Conservation (phyloP, 2,329 filamentous ascomycete species). For the Fusarium udum region DNA sequence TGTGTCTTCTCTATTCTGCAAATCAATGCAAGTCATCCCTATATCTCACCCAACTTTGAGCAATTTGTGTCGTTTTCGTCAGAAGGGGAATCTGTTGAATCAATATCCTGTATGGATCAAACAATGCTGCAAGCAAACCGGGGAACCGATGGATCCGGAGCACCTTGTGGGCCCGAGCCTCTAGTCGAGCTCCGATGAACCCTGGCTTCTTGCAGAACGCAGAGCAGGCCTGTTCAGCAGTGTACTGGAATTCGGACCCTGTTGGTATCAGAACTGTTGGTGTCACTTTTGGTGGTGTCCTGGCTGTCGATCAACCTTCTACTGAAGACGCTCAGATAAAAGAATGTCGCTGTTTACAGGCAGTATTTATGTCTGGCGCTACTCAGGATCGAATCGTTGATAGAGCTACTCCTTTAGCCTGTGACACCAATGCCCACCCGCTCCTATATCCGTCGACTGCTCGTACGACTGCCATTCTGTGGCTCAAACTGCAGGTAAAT, state of each 20-base stretch:
- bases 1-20: background rate
- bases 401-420: slow-evolving; percentile 23
- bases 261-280: slow-evolving; percentile 10
- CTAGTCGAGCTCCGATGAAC: slow-evolving; percentile 27
- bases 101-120: slow-evolving; percentile 21
- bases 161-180: slow-evolving; percentile 33
- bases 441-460: slow-evolving; percentile 29
- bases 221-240: background rate
- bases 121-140: slow-evolving; percentile 33
- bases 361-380: background rate
- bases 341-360: background rate
- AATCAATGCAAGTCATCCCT: background rate
- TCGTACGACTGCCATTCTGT: slow-evolving; percentile 36
- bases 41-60: background rate
- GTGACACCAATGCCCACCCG: slow-evolving; percentile 14
- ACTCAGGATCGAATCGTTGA: slow-evolving; percentile 7
- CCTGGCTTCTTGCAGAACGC: slow-evolving; percentile 6
- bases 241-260: slow-evolving; percentile 22
- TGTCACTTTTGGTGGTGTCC: slow-evolving; percentile 17
- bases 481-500: slow-evolving; percentile 29
- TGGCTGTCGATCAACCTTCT: slow-evolving; percentile 25
- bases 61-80: background rate
- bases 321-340: slow-evolving; percentile 1
- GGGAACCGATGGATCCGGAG: slow-evolving; percentile 40
- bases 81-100: background rate